phyloP scores from a whole-genome alignment of 1,284 basidiomycete genomes.

The Somion occarium region DNA sequence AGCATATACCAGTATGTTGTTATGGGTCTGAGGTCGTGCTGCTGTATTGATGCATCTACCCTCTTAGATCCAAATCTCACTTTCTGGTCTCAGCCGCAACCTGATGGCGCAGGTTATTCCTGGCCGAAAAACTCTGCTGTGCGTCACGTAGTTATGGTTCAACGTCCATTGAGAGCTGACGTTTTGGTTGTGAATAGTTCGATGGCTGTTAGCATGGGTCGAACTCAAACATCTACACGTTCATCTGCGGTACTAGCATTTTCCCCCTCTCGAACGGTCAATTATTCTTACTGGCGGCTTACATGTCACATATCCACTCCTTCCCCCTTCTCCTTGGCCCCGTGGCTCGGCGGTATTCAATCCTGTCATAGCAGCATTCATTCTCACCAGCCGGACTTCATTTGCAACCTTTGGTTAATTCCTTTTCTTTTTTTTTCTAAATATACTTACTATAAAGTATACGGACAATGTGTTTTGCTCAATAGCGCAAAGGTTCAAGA shows the following conservation, averaged over 20 bases:
- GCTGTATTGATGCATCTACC: background rate
- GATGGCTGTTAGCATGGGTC: conserved; percentile 10
- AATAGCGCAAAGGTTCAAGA: background rate
- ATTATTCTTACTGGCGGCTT: background rate
- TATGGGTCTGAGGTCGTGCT: background rate
- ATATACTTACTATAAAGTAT: background rate
- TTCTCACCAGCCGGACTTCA: background rate
- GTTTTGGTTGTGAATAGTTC: background rate
- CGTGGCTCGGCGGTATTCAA: background rate
- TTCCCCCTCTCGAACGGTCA: conserved; percentile 5
- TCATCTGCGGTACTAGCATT: conserved; percentile 7
- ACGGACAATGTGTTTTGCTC: background rate
- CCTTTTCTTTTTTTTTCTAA: background rate
- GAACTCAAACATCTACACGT: conserved; percentile 5
- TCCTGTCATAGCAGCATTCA: background rate
- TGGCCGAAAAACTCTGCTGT: conserved; percentile 29
- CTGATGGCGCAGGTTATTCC: conserved; percentile 23
- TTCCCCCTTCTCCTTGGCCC: background rate
- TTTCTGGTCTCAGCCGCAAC: conserved; percentile 21
- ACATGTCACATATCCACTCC: background rate
- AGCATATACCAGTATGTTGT: conserved; percentile 30
- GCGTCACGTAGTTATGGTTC: conserved; percentile 2
- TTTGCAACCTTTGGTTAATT: background rate
- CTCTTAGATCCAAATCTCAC: conserved; percentile 24
- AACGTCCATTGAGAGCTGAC: background rate